These are phyloP conservation scores for Cercophora sp. DNA, from an alignment of 495 filamentous ascomycete genomes.

Conservation along the genomic window DNA sequence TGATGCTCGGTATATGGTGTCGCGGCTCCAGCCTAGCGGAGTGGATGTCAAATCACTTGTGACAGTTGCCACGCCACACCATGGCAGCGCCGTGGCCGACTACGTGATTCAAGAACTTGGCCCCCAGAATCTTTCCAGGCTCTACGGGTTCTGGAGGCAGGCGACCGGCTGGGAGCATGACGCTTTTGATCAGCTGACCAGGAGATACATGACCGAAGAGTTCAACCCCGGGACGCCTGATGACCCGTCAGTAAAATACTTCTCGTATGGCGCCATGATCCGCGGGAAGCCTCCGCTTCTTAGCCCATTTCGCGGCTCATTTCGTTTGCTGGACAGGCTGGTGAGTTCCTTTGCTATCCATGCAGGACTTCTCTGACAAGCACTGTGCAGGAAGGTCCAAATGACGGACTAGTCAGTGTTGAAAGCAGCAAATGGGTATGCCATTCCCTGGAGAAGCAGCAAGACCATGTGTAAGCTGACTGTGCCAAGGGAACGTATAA, in stretches of 20 bases:
- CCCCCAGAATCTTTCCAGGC: slow-evolving; percentile 52
- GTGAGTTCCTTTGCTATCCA: no score
- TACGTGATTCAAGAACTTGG: slow-evolving; percentile 73
- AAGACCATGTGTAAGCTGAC: slow-evolving; percentile 2
- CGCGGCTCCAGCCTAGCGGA: slow-evolving; percentile 62
- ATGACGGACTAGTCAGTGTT: slow-evolving; percentile 92
- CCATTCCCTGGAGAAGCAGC: no score
- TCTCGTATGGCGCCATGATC: slow-evolving; percentile 81
- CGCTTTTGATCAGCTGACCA: slow-evolving; percentile 82
- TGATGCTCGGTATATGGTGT: slow-evolving; percentile 92
- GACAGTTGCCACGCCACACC: slow-evolving; percentile 84
- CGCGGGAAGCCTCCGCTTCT: slow-evolving; percentile 53
- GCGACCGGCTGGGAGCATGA: slow-evolving; percentile 68
- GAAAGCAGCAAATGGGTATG: slow-evolving; percentile 67
- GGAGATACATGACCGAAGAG: slow-evolving; percentile 68
- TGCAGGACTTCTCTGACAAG: no score
- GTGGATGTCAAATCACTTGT: slow-evolving; percentile 72
- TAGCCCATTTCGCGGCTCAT: slow-evolving; percentile 71
- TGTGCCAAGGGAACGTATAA: slow-evolving; percentile 65
- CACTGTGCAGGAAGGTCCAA: slow-evolving; percentile 89
- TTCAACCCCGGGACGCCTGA: slow-evolving; percentile 85
- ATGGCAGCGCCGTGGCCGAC: slow-evolving; percentile 82
- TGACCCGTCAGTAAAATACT: slow-evolving; percentile 73
- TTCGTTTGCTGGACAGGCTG: slow-evolving; percentile 59
- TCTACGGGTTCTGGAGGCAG: slow-evolving; percentile 64